Base-by-base conservation (phyloP, 179 eudicot genomes). In the Beta corolliflora region DNA sequence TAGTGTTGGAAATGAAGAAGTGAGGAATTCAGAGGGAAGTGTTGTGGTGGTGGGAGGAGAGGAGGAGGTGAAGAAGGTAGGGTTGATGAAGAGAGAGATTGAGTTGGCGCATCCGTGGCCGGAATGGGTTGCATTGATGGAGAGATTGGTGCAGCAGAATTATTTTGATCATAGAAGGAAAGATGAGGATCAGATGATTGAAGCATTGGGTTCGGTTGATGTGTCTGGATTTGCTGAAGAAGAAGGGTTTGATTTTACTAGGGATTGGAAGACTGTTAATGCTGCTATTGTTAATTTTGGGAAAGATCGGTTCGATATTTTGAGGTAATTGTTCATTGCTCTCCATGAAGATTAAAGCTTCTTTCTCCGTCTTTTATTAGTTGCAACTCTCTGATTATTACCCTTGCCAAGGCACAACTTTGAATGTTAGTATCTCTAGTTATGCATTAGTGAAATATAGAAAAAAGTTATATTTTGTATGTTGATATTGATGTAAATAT, bases 91-190 rank as follows among this genome's bases (percentile, higher is more conserved):
- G 79, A 89, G 81, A 46, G 90, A 85, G 89, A 87, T 92, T 78
- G 94, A 91, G 77, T 77, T 95, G 90, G 92, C 87, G 61, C 99
- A 95, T 73, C 98, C 94, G 14, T 95, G 98, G 99, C 89, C 91
- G 13, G 98, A 95, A 77, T 95, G 98, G 99, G 83, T 95, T 13
- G 98, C 87, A 66, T 86, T 95, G 69, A 90, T 95, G 97, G 97
- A 95, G 91, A 89, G 97, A 76, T 84, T 95, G 75, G 92, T 95
- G 82, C 85, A 91, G 84, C 99, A 92, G 86, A 95, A 93, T 72
- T 93, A 95, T 58, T 93, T 95, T 76, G 99, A 95, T 85, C 89
- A 85, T 54, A 73, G 82, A 84, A 89, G 97, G 82, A 91, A 89
- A 75, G 98, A 95, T 61, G 99, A 95, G 88, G 95, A 90, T 76